These are phyloP conservation scores for Verticillium longisporum DNA, from an alignment of 2,329 filamentous ascomycete genomes.

Conservation along the genomic window DNA sequence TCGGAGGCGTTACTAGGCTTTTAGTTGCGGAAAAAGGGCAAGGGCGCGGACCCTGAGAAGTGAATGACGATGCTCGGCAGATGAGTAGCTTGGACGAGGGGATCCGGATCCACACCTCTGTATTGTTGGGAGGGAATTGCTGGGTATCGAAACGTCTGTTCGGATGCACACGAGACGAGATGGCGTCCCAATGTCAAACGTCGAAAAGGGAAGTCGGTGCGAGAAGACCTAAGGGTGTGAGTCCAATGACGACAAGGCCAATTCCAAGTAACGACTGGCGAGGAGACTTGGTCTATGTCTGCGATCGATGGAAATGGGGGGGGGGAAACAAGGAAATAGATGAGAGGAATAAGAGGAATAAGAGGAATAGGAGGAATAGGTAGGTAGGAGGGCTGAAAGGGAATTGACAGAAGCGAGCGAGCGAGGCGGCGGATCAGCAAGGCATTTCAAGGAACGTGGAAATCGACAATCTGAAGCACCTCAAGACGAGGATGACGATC, in stretches of 20 bases:
- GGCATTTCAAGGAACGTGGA: constrained; percentile 8
- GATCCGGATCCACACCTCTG: constrained; percentile 1
- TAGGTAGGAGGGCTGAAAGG: constrained; percentile 7
- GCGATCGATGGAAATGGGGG: background rate
- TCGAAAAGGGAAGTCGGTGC: background rate
- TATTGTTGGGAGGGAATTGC: background rate
- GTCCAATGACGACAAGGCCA: constrained; percentile 5
- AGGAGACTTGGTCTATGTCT: constrained; percentile 9
- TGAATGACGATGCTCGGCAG: background rate
- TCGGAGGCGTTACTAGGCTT: background rate
- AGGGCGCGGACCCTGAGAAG: constrained; percentile 3
- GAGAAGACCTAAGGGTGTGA: background rate
- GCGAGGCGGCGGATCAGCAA: constrained; percentile 9
- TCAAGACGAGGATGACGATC: constrained; percentile 1
- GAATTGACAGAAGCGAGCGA: constrained; percentile 4
- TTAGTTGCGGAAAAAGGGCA: background rate
- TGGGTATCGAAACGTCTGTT: background rate
- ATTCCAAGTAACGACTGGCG: constrained; percentile 8
- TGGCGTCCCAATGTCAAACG: background rate
- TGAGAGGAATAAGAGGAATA: background rate
- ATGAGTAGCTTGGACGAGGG: background rate
- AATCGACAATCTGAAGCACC: constrained; percentile 3
- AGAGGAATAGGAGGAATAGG: constrained; percentile 1
- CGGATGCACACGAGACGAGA: background rate
- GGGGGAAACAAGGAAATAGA: background rate